Conservation (phyloP, 805 yeast species). For the Naumovozyma castellii region DNA sequence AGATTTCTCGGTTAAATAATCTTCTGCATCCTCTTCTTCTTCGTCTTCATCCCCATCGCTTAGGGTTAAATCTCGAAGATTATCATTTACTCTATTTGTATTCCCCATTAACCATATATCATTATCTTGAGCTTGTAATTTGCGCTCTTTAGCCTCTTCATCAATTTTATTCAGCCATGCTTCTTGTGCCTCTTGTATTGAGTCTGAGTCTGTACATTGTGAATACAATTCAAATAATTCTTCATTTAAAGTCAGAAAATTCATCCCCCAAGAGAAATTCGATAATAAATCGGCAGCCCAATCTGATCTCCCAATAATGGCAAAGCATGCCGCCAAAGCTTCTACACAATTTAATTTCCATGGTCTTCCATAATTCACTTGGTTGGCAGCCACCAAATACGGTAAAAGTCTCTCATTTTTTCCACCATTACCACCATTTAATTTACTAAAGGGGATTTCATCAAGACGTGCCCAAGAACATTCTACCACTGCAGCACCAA, state of each 20-base stretch:
- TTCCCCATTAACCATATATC: conserved; percentile 78
- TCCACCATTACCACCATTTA: conserved; percentile 51
- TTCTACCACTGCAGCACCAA: conserved; percentile 96
- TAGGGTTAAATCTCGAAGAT: conserved; percentile 4
- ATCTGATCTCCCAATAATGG: conserved; percentile 81
- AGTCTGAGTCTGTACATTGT: conserved; percentile 69
- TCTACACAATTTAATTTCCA: conserved; percentile 95
- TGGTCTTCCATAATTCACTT: conserved; percentile 93
- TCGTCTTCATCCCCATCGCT: conserved; percentile 12
- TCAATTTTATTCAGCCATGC: conserved; percentile 65
- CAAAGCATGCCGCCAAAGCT: conserved; percentile 94
- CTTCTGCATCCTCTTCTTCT: conserved; percentile 18
- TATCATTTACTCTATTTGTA: conserved; percentile 42
- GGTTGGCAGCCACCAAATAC: conserved; percentile 90
- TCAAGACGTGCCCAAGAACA: conserved; percentile 98
- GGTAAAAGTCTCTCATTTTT: conserved; percentile 79
- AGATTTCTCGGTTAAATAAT: conserved; percentile 4
- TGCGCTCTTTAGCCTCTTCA: conserved; percentile 53
- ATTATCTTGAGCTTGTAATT: conserved; percentile 39
- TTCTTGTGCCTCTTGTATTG: conserved; percentile 63
- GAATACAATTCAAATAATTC: conserved; percentile 70
- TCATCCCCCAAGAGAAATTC: conserved; percentile 90
- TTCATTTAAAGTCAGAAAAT: conserved; percentile 71
- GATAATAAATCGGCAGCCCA: conserved; percentile 75
- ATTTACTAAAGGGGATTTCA: conserved; percentile 87